Evolutionary conservation across 345 rosid genomes (phyloP), one percentile per base, ranked within the genome.

Genomic region (Arabis alpina): DNA sequence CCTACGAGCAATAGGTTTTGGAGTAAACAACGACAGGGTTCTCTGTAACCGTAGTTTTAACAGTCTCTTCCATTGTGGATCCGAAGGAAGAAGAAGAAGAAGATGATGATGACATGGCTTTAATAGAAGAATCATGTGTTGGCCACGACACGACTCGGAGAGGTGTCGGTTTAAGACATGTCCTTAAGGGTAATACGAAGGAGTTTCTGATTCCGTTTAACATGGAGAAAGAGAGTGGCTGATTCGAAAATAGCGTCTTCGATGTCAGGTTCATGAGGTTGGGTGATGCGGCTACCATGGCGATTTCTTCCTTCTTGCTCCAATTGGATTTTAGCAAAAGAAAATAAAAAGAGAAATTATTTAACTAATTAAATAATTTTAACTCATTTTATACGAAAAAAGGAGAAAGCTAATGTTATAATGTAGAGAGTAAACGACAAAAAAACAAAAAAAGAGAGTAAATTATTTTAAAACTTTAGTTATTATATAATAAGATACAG

Each of bases 21-120:
- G 99, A 94, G 83, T 94, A 94, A 64, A 94, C 96, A 52, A 94
- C 99, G 45, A 88, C 95, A 24, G 89, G 90, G 64, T 89, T 94
- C 19, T 87, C 89, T 32, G 68, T 69, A 2, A 91, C 83, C 19
- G 93, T 89, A 77, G 76, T 86, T 78, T 81, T 89, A 42, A 94
- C 86, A 27, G 57, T 79, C 23, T 87, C 97, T 76, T 91, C 97
- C 34, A 86, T 85, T 71, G 84, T 19, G 23, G 23, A 19, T 19
- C 23, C 23, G 23, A 19, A 88, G 24, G 97, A 86, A 45, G 76
- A 72, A 6, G 76, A 72, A 6, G 76, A 10, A n/a, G 70, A 62
- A 10, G 69, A 66, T 9, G 72, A 67, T 0, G 69, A 62, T 1
- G 77, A 73, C 66, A 63, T 76, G 61, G 66, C 75, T 53, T 54